Percentiles rank a stretch among this genome's conserved stretches.
phyloP scores from a whole-genome alignment of 768 basidiomycete species.

The Collybia mongolica region DNA sequence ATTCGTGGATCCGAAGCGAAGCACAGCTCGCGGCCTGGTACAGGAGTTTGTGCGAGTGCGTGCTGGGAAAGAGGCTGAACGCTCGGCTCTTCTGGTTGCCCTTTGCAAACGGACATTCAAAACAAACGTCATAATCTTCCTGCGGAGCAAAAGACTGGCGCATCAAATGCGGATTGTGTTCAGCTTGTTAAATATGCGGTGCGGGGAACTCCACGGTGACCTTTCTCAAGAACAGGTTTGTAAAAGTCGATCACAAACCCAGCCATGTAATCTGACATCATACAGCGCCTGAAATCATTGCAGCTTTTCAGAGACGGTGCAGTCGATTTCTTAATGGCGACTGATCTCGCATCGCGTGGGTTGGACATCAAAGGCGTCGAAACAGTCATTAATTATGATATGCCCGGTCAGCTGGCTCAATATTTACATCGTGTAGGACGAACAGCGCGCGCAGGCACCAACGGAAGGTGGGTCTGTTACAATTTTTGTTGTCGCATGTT shows the following conservation, averaged over 20 bases:
- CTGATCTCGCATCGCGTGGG: conserved; percentile 93
- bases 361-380: conserved; percentile 97
- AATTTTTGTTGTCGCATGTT: background rate
- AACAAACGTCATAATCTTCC: conserved; percentile 84
- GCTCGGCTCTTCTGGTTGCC: conserved; percentile 72
- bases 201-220: conserved; percentile 93
- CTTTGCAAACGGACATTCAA: conserved; percentile 90
- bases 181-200: conserved; percentile 81
- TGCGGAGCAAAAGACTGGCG: conserved; percentile 94
- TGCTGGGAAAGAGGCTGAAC: conserved; percentile 73
- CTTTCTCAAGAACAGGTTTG: conserved; percentile 92
- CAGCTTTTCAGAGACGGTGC: conserved; percentile 84
- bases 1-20: conserved; percentile 93
- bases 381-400: conserved; percentile 98
- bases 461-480: conserved; percentile 73
- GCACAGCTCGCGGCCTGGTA: conserved; percentile 78
- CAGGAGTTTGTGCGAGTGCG: conserved; percentile 96
- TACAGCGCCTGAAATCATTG: conserved; percentile 81
- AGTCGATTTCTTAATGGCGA: conserved; percentile 94
- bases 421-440: conserved; percentile 97
- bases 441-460: conserved; percentile 92
- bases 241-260: background rate
- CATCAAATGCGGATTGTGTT: conserved; percentile 97
- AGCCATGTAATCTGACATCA: background rate
- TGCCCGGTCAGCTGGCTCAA: conserved; percentile 90